Evolutionary conservation across 306 rosid genomes (phyloP).

Genomic region (Citrullus colocynthis): DNA sequence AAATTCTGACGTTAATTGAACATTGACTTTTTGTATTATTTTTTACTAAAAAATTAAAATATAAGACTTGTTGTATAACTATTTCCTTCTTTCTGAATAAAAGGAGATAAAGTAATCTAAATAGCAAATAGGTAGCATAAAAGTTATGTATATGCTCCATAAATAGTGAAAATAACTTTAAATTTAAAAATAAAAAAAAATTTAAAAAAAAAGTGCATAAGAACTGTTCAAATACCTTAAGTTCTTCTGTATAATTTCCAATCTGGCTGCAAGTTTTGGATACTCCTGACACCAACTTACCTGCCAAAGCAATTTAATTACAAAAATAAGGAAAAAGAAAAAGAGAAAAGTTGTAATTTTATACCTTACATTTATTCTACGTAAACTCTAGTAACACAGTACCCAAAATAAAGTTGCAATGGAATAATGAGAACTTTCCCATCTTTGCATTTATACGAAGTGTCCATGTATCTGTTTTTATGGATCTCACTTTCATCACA

Average conservation of each 20-base stretch:
- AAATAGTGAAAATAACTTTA: too few relatives aligned
- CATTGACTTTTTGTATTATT: not conserved
- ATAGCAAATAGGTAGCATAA: not conserved
- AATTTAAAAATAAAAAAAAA: too few relatives aligned
- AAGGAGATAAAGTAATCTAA: not conserved
- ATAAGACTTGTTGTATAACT: too few relatives aligned
- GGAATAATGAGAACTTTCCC: not conserved
- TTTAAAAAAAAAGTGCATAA: not conserved
- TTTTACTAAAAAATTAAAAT: too few relatives aligned
- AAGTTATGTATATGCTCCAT: too few relatives aligned
- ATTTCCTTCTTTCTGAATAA: not conserved
- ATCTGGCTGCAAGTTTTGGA: conserved; percentile 40
- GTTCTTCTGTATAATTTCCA: conserved; percentile 45
- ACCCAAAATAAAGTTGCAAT: not conserved
- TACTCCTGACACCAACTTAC: conserved; percentile 36
- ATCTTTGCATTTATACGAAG: not conserved
- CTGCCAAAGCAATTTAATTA: conserved; percentile 7
- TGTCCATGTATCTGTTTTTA: too few relatives aligned
- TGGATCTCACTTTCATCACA: too few relatives aligned
- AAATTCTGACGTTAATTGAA: not conserved
- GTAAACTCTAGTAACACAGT: not conserved
- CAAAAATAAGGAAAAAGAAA: not conserved
- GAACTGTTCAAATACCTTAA: conserved; percentile 28
- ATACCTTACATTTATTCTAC: not conserved
- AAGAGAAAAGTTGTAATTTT: not conserved